Evolutionary conservation across 257 asterid genomes (phyloP).

Genomic region (Handroanthus guayacan): DNA sequence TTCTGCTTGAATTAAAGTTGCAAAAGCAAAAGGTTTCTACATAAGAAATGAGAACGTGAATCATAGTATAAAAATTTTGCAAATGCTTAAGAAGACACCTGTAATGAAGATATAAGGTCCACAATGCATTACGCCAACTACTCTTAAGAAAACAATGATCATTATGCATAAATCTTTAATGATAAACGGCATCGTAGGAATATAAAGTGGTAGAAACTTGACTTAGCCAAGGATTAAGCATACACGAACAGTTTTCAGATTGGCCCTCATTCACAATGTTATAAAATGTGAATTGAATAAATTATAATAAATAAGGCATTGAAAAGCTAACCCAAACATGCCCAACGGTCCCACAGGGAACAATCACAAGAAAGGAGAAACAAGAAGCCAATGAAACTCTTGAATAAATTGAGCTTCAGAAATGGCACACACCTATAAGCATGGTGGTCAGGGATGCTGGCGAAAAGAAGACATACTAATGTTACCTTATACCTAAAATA

Average conservation of each 20-base stretch:
- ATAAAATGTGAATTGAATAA: not conserved
- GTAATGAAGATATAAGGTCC: not conserved
- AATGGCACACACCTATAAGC: slow-evolving; percentile 31
- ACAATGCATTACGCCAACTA: not conserved
- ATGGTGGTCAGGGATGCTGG: slow-evolving; percentile 24
- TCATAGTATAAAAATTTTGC: slow-evolving; percentile 16
- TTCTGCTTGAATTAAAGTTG: slow-evolving; percentile 10
- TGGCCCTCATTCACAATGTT: not conserved
- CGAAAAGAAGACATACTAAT: slow-evolving; percentile 1
- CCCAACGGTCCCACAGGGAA: slow-evolving; percentile 27
- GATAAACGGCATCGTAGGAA: not conserved
- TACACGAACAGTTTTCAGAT: not conserved
- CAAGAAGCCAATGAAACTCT: not conserved
- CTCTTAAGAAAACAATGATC: not conserved
- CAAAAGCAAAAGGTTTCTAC: not conserved
- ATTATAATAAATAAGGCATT: not conserved
- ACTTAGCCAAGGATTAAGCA: slow-evolving; percentile 15
- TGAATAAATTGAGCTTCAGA: slow-evolving; percentile 19
- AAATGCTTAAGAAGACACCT: slow-evolving; percentile 19
- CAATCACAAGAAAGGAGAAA: slow-evolving; percentile 18
- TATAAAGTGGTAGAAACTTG: slow-evolving; percentile 5
- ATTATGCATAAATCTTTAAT: not conserved
- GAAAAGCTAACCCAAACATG: slow-evolving; percentile 11
- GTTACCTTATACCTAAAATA: slow-evolving; percentile 31
- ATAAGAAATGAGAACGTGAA: slow-evolving; percentile 12